Percentiles rank a stretch among this genome's conserved stretches.
Evolutionary conservation across 2,329 filamentous ascomycete species (phyloP).

Genomic region (Alternaria triticina): DNA sequence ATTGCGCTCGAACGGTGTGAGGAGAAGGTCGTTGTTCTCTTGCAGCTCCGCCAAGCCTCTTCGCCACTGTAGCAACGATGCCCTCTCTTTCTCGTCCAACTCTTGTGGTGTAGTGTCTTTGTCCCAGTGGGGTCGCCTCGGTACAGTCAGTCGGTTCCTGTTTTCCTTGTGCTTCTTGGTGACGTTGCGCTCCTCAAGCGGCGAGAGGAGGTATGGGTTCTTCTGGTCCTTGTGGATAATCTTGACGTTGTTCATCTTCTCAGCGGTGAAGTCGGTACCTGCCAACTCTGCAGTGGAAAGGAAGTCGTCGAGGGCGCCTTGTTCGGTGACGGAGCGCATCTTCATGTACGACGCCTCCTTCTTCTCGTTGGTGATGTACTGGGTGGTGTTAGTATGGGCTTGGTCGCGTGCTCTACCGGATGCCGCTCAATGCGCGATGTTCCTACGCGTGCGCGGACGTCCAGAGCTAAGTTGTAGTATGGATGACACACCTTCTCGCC

Average conservation of each 20-base stretch:
- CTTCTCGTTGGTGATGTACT: constrained; percentile 89
- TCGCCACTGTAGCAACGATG: constrained; percentile 85
- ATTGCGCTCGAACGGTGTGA: constrained; percentile 98
- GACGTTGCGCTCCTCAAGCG: constrained; percentile 79
- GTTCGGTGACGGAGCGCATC: constrained; percentile 98
- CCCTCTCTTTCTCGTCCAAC: constrained; percentile 78
- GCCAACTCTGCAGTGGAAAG: constrained; percentile 93
- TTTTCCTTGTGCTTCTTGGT: constrained; percentile 84
- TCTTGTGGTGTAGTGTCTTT: constrained; percentile 80
- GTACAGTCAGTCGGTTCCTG: constrained; percentile 80
- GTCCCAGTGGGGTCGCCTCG: constrained; percentile 89
- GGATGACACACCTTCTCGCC: constrained; percentile 70
- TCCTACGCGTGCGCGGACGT: not conserved
- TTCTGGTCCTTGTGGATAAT: constrained; percentile 97
- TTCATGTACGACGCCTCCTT: constrained; percentile 97
- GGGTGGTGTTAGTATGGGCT: constrained; percentile 33
- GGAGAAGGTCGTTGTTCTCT: constrained; percentile 90
- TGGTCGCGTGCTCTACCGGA: not conserved
- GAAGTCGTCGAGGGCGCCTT: constrained; percentile 95
- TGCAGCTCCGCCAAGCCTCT: constrained; percentile 89
- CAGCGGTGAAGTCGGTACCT: constrained; percentile 97
- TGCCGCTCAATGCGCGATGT: not conserved
- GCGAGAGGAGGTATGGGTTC: constrained; percentile 90
- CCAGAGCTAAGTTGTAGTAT: not conserved
- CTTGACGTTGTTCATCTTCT: constrained; percentile 99